Percentiles rank a stretch among this genome's conserved stretches.
Conservation (phyloP, 2,329 filamentous ascomycete species). For the Periconia macrospinosa region DNA sequence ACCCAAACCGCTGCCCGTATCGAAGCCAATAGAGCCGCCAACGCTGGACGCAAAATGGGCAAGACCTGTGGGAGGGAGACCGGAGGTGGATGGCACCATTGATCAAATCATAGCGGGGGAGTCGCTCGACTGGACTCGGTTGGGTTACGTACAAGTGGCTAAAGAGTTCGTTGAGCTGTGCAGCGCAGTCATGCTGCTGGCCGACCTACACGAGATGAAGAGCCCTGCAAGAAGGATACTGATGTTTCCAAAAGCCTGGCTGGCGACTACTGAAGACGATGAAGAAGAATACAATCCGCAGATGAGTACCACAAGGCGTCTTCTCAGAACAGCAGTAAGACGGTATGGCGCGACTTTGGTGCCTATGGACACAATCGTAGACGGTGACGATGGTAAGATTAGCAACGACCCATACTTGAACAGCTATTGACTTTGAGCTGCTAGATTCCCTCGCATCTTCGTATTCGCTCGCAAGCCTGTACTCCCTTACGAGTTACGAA, state of each 20-base stretch:
- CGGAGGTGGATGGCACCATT: slow-evolving; percentile 31
- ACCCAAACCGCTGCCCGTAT: slow-evolving; percentile 42
- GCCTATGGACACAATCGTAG: slow-evolving; percentile 45
- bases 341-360: slow-evolving; percentile 50
- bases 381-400: slow-evolving; percentile 35
- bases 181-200: slow-evolving; percentile 53
- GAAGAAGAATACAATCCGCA: slow-evolving; percentile 44
- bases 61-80: slow-evolving; percentile 29
- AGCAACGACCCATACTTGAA: not conserved
- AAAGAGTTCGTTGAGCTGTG: slow-evolving; percentile 51
- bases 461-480: slow-evolving; percentile 51
- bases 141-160: slow-evolving; percentile 53
- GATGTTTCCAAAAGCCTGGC: slow-evolving; percentile 48
- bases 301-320: slow-evolving; percentile 46
- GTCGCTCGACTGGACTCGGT: slow-evolving; percentile 48
- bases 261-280: slow-evolving; percentile 38
- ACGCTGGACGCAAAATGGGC: slow-evolving; percentile 43
- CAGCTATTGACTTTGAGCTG: slow-evolving; percentile 6
- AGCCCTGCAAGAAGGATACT: slow-evolving; percentile 50
- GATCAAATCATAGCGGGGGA: slow-evolving; percentile 36
- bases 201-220: slow-evolving; percentile 48
- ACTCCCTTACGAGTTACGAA: slow-evolving; percentile 49
- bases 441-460: slow-evolving; percentile 35
- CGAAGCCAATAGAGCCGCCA: slow-evolving; percentile 36
- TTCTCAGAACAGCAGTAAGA: slow-evolving; percentile 50